Evolutionary conservation across 2,329 filamentous ascomycete genomes (phyloP), one percentile per base, ranked within the genome.

Genomic region (Curvularia sp.): DNA sequence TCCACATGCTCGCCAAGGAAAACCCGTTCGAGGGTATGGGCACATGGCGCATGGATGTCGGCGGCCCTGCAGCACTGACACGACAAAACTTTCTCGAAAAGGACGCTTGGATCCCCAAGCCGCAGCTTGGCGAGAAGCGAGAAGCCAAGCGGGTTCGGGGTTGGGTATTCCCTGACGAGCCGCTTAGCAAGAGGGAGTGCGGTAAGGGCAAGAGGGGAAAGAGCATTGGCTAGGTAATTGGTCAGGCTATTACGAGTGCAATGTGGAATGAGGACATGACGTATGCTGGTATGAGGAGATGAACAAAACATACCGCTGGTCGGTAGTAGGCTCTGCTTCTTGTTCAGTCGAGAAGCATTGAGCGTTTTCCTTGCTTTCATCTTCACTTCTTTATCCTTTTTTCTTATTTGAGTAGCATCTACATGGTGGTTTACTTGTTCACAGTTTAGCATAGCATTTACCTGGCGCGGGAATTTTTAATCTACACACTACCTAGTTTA

Each of bases 111-210:
- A 92, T 93, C 78, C 89, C 90, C 9, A 87, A 85, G 71, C 82
- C 86, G 50, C 90, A 88, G 80, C 82, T 86, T 67, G 88, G 84
- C 31, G 89, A 90, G 85, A 95, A 91, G 87, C 81, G 86, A 57
- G 88, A 90, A 78, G 88, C 89, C 20, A 93, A 92, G 85, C 79
- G 89, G 22, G 83, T 85, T 2, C 79, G 90, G 30, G 90, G 90
- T 0, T 93, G 90, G 90, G 85, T 92, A 0, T 84, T 87, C 79
- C 90, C 90, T 1, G 89, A 93, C 69, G 90, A 93, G 69, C 82
- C 87, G 3, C 81, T 93, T 10, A 87, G 88, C 8, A 83, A 89
- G 69, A 88, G 90, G 78, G 90, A 93, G 79, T 81, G 72, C 52
- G 75, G 74, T 0, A 66, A 73, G 47, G 73, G 75, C 1, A 73